These are phyloP conservation scores for Drechslera avenae DNA, from an alignment of 2,329 filamentous ascomycete genomes.

Conservation along the genomic window DNA sequence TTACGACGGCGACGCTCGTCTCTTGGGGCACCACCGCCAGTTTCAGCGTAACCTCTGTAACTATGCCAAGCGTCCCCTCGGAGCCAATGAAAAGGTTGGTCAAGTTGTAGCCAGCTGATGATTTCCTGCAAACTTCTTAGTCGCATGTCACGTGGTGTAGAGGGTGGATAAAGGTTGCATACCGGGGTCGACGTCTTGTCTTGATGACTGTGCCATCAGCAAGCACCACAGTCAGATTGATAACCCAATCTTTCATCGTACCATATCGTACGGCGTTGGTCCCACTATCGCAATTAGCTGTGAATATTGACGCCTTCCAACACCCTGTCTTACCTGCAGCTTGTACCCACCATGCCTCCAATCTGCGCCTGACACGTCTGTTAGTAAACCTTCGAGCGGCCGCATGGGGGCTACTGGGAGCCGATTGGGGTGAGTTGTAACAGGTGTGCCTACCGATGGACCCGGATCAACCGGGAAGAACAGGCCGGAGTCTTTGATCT, in stretches of 20 bases:
- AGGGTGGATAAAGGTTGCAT: slow-evolving; percentile 17
- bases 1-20: slow-evolving; percentile 77
- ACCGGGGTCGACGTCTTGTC: slow-evolving; percentile 73
- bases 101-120: slow-evolving; percentile 81
- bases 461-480: slow-evolving; percentile 93
- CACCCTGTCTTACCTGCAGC: slow-evolving; percentile 51
- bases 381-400: slow-evolving; percentile 28
- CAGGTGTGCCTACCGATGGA: slow-evolving; percentile 52
- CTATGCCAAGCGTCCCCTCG: slow-evolving; percentile 79
- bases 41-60: slow-evolving; percentile 83
- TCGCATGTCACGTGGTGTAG: background rate
- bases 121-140: slow-evolving; percentile 58
- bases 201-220: slow-evolving; percentile 81
- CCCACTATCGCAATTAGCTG: slow-evolving; percentile 56
- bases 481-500: slow-evolving; percentile 73
- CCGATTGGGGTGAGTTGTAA: slow-evolving; percentile 1
- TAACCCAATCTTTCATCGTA: slow-evolving; percentile 87
- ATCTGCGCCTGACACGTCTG: slow-evolving; percentile 64
- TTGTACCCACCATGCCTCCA: slow-evolving; percentile 82
- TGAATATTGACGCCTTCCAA: background rate
- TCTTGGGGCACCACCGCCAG: slow-evolving; percentile 76
- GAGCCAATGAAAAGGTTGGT: slow-evolving; percentile 80
- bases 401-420: slow-evolving; percentile 17
- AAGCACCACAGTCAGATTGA: slow-evolving; percentile 80
- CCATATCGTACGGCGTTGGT: slow-evolving; percentile 82